phyloP scores from a whole-genome alignment of 108 stramenopile species.

The Epithemia pelagica region DNA sequence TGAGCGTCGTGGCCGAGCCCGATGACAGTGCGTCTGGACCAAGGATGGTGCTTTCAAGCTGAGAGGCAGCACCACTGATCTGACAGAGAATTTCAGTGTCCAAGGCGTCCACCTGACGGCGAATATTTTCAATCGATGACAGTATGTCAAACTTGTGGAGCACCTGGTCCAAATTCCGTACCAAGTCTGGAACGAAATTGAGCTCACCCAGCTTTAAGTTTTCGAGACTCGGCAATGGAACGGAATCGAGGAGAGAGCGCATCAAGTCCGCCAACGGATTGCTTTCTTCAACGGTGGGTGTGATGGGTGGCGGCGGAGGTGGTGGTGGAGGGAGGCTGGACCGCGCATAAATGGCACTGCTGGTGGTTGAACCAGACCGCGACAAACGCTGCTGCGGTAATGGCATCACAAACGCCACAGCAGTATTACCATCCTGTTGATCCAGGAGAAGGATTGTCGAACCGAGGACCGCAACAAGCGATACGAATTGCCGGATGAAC shows the following conservation, averaged over 20 bases:
- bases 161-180: background rate
- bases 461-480: too few relatives aligned
- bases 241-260: background rate
- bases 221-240: background rate
- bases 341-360: background rate
- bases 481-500: too few relatives aligned
- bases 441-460: too few relatives aligned
- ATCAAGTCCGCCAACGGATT: background rate
- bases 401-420: too few relatives aligned
- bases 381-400: too few relatives aligned
- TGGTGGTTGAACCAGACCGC: too few relatives aligned
- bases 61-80: background rate
- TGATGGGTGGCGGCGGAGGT: background rate
- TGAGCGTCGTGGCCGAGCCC: background rate
- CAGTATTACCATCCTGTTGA: too few relatives aligned
- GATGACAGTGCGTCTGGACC: background rate
- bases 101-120: background rate
- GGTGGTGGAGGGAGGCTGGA: background rate
- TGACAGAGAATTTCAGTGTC: background rate
- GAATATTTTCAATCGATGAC: background rate
- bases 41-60: background rate
- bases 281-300: background rate
- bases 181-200: background rate
- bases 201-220: background rate
- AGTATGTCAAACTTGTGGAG: background rate